Evolutionary conservation across 2,329 filamentous ascomycete species (phyloP).

Genomic region (Fusarium chuoi): DNA sequence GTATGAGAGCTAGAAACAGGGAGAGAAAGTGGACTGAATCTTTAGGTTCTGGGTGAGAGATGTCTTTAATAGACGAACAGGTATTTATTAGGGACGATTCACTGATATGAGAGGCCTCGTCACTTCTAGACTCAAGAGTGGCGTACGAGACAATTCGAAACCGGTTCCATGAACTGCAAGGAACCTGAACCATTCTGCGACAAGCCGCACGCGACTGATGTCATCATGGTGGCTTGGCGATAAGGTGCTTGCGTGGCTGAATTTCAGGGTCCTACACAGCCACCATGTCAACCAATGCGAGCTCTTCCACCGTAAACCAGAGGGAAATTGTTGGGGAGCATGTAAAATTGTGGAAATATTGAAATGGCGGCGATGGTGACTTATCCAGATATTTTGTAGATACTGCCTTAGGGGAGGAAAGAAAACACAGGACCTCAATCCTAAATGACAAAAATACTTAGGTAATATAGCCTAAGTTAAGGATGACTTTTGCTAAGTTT

Average conservation of each 20-base stretch:
- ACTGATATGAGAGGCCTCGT: conserved; percentile 36
- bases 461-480: too few species aligned
- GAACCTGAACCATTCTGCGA: conserved; percentile 10
- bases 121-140: conserved; percentile 16
- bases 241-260: conserved; percentile 32
- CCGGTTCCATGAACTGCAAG: conserved; percentile 29
- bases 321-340: conserved; percentile 1
- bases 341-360: conserved; percentile 1
- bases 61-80: conserved; percentile 20
- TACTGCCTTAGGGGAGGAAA: too few species aligned
- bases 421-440: too few species aligned
- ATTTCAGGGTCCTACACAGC: conserved; percentile 34
- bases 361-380: not conserved
- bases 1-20: conserved; percentile 9
- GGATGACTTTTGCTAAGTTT: too few species aligned
- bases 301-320: not conserved
- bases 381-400: not conserved
- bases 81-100: not conserved
- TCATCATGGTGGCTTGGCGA: conserved; percentile 40
- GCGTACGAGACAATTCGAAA: conserved; percentile 29
- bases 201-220: conserved; percentile 34
- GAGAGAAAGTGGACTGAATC: not conserved
- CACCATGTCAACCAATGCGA: conserved; percentile 20
- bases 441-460: too few species aligned
- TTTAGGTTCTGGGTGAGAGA: not conserved